A percentile compares a stretch with the other conserved stretches of the same genome.
These are phyloP conservation scores for Tricholoma saponaceum DNA, from an alignment of 768 basidiomycete genomes.

Conservation along the genomic window DNA sequence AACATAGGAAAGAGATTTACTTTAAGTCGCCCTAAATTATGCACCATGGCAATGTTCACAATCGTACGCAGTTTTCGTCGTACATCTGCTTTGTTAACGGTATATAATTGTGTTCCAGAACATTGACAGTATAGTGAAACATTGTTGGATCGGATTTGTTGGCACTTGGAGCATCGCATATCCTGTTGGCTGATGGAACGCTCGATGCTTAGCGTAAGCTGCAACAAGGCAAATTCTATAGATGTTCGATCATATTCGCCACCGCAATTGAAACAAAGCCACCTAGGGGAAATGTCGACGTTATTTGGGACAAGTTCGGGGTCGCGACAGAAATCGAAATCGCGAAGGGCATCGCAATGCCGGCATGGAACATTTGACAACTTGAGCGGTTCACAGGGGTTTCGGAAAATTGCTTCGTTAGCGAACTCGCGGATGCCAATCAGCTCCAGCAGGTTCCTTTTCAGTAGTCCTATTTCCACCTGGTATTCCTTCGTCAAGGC, in stretches of 20 bases:
- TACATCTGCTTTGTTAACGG: conserved; percentile 67
- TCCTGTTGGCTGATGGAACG: conserved; percentile 85
- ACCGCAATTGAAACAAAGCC: conserved; percentile 69
- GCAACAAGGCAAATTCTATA: conserved; percentile 86
- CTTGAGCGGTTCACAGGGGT: conserved; percentile 87
- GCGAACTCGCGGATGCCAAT: conserved; percentile 86
- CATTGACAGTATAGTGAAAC: conserved; percentile 83
- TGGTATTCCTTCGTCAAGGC: conserved; percentile 74
- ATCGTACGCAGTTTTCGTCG: conserved; percentile 74
- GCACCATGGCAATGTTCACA: conserved; percentile 75
- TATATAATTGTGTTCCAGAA: conserved; percentile 79
- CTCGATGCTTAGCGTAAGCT: conserved; percentile 67
- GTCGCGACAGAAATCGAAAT: conserved; percentile 96
- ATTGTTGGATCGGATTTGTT: conserved; percentile 87
- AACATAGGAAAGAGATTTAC: conserved; percentile 32
- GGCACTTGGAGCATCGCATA: conserved; percentile 82
- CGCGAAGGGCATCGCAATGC: conserved; percentile 78
- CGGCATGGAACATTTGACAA: conserved; percentile 85
- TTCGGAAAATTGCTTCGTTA: conserved; percentile 78
- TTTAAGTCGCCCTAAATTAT: conserved; percentile 64
- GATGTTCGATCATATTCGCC: conserved; percentile 85
- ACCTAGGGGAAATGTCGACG: conserved; percentile 47
- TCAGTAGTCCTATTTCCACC: conserved; percentile 85
- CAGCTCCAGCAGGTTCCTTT: conserved; percentile 85
- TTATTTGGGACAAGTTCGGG: conserved; percentile 68